Evolutionary conservation across 1,284 basidiomycete genomes (phyloP), one percentile per base, ranked within the genome.

Genomic region (Ganoderma resinaceum): DNA sequence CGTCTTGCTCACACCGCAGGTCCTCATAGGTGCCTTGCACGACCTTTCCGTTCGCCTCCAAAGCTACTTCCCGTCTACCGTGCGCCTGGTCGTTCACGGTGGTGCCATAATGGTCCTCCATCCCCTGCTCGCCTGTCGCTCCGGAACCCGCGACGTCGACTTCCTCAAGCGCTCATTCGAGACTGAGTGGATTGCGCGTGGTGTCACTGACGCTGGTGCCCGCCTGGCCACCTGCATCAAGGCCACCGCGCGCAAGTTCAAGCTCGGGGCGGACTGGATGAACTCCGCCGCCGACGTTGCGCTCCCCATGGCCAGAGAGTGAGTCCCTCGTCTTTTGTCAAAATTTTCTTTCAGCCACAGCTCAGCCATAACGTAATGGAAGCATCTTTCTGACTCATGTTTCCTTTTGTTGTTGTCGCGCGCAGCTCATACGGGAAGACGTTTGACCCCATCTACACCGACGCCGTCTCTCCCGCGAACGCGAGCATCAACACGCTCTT

Each of bases 51-150:
- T 77, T 0, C 82, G 83, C 18, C 78, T 88, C 0, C 74, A 80
- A 16, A 70, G 74, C 3, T 75, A 75, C 16, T 91, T 91, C 74
- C 79, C 82, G 37, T 74, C 75, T 18, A 83, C 82, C 31, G 82
- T 91, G 3, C 83, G 86, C 16, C 82, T 92, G 29, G 86, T 91
- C 62, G 81, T 90, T 0, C 90, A 92, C 70, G 90, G 90, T 40
- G 90, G 90, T 1, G 89, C 87, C 0, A 88, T 89, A 66, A 90
- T 91, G 88, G 83, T 92, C 38, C 82, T 92, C 3, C 89, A 92
- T 62, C 80, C 80, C 79, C 62, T 65, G 66, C 62, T 86, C 81
- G 63, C 81, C 77, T 49, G 79, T 75, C 82, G 90, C 40, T 81
- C 81, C 11, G 84, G 82, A 8, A 92, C 90, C 0, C 82, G 89